A percentile compares a stretch with the other conserved stretches of the same genome.
Evolutionary conservation across 768 basidiomycete genomes (phyloP).

Genomic region (Rhizopogon rudus): DNA sequence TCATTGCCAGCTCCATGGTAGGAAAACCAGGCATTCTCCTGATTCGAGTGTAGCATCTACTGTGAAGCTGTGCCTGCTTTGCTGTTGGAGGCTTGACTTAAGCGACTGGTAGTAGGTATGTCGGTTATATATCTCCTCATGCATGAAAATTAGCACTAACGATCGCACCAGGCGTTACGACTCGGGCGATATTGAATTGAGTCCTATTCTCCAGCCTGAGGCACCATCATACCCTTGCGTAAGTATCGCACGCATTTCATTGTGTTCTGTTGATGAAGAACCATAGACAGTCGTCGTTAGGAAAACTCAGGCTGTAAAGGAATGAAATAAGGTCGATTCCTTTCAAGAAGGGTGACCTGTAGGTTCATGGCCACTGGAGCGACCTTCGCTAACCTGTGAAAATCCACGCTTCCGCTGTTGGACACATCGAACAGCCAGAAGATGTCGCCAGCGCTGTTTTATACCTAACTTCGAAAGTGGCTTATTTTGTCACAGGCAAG

Average conservation of each 20-base stretch:
- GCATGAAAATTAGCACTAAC: background rate
- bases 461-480: slow-evolving; percentile 31
- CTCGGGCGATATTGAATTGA: slow-evolving; percentile 31
- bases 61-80: background rate
- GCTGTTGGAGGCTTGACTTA: slow-evolving; percentile 35
- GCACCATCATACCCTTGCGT: slow-evolving; percentile 29
- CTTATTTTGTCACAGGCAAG: slow-evolving; percentile 32
- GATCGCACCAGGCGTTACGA: slow-evolving; percentile 15
- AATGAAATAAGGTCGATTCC: background rate
- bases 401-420: slow-evolving; percentile 2
- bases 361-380: background rate
- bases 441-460: slow-evolving; percentile 33
- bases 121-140: background rate
- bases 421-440: slow-evolving; percentile 21
- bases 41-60: background rate
- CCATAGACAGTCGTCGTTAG: background rate
- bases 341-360: background rate
- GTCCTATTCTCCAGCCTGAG: slow-evolving; percentile 30
- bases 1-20: slow-evolving; percentile 31
- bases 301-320: background rate
- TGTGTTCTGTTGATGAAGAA: background rate
- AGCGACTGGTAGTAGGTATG: slow-evolving; percentile 22
- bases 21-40: slow-evolving; percentile 8
- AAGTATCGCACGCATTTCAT: background rate
- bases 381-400: background rate